A percentile compares a stretch with the other conserved stretches of the same genome.
Evolutionary conservation across 768 basidiomycete genomes (phyloP).

Genomic region (Multifurca ochricompacta): DNA sequence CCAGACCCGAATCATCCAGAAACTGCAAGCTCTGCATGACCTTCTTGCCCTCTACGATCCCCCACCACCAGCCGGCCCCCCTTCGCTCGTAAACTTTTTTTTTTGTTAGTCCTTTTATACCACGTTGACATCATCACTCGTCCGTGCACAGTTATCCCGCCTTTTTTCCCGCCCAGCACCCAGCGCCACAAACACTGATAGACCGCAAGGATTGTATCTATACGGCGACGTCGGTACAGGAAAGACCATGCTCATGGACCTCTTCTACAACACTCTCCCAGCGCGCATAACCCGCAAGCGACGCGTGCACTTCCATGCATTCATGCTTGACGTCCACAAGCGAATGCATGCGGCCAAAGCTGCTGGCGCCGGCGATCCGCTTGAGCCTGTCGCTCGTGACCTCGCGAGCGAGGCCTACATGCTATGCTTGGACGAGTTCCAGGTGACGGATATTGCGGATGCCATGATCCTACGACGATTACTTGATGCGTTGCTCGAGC

Average conservation of each 20-base stretch:
- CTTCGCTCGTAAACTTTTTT: constrained; percentile 29
- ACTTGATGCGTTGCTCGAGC: constrained; percentile 75
- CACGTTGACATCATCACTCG: not conserved
- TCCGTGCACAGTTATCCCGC: constrained; percentile 4
- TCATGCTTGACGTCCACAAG: constrained; percentile 99
- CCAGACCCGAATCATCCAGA: constrained; percentile 77
- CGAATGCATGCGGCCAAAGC: constrained; percentile 77
- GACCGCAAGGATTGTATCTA: constrained; percentile 78
- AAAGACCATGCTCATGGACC: constrained; percentile 99
- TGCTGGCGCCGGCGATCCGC: constrained; percentile 68
- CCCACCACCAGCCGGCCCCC: constrained; percentile 31
- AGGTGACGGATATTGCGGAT: constrained; percentile 96
- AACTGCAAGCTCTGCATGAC: constrained; percentile 74
- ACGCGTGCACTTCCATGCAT: constrained; percentile 95
- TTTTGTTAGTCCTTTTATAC: not conserved
- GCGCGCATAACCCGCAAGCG: constrained; percentile 59
- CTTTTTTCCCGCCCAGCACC: constrained; percentile 16
- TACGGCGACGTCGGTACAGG: constrained; percentile 97
- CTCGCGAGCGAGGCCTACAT: constrained; percentile 80
- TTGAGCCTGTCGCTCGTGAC: constrained; percentile 81
- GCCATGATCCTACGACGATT: constrained; percentile 95
- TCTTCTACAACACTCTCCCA: constrained; percentile 84
- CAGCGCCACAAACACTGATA: constrained; percentile 19
- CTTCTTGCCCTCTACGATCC: constrained; percentile 64
- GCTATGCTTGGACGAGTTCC: constrained; percentile 97